Percentiles rank a stretch among this genome's conserved stretches.
Conservation (phyloP, 495 filamentous ascomycete species). For the Hapsidospora chrysogenum region DNA sequence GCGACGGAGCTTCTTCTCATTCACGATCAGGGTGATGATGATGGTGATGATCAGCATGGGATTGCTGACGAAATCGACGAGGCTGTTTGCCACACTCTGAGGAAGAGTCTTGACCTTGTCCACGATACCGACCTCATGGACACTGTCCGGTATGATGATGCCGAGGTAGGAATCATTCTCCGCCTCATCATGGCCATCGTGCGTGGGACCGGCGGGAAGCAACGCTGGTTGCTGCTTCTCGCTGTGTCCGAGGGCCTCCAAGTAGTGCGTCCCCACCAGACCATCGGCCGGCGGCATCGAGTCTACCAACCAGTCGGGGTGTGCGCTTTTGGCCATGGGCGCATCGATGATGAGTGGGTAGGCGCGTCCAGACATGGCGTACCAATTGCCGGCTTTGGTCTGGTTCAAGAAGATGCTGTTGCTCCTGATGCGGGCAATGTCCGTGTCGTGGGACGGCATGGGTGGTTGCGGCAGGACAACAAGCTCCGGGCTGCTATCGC, state of each 20-base stretch:
- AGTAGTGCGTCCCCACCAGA: background rate
- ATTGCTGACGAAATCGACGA: constrained; percentile 28
- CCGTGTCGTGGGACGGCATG: constrained; percentile 42
- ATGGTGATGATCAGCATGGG: constrained; percentile 24
- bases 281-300: constrained; percentile 7
- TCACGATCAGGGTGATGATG: too few relatives aligned
- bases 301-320: constrained; percentile 34
- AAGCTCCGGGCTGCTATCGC: constrained; percentile 42
- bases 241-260: constrained; percentile 8
- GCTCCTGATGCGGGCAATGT: constrained; percentile 36
- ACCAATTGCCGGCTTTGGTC: constrained; percentile 76
- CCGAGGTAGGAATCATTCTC: constrained; percentile 2
- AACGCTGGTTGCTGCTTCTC: background rate
- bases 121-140: constrained; percentile 12
- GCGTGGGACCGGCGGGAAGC: background rate
- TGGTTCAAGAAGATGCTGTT: constrained; percentile 72
- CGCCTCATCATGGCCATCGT: background rate
- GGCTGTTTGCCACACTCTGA: constrained; percentile 14
- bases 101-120: constrained; percentile 19
- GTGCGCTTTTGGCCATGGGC: constrained; percentile 48
- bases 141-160: constrained; percentile 1
- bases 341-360: constrained; percentile 74
- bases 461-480: constrained; percentile 76
- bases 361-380: constrained; percentile 72
- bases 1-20: constrained; percentile 16